Conservation (phyloP, 106 monocot genomes). For the Allium cepa region DNA sequence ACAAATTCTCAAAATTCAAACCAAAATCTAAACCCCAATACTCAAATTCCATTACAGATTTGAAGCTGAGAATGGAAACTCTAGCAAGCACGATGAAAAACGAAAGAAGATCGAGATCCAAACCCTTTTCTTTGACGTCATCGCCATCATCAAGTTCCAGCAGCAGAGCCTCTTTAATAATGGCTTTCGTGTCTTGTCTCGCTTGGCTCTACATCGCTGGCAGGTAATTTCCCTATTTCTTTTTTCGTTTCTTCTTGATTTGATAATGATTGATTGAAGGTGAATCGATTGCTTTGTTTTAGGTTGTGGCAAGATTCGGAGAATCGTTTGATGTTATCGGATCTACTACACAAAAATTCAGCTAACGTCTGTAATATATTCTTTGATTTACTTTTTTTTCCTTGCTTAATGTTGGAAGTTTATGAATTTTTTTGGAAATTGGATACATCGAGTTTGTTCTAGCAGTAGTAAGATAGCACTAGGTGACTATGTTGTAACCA, state of each 20-base stretch:
- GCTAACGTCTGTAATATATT: constrained; percentile 31
- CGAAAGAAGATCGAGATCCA: constrained; percentile 49
- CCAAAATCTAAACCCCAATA: too few relatives aligned
- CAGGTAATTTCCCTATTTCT: constrained; percentile 13
- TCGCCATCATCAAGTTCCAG: constrained; percentile 17
- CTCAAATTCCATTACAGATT: too few relatives aligned
- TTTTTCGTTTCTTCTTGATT: neutral
- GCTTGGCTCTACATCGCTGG: constrained; percentile 96
- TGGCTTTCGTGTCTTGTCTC: constrained; percentile 86
- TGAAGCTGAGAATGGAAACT: constrained; percentile 15
- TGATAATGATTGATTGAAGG: neutral
- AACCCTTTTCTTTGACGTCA: constrained; percentile 9
- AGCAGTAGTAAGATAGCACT: too few relatives aligned
- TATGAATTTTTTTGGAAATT: too few relatives aligned
- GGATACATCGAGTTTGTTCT: too few relatives aligned
- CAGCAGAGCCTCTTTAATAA: constrained; percentile 44
- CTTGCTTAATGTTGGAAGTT: neutral
- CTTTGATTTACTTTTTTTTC: neutral
- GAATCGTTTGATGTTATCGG: constrained; percentile 64
- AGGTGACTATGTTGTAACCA: too few relatives aligned
- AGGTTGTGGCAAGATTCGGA: constrained; percentile 97
- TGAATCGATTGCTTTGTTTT: neutral
- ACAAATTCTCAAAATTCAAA: neutral
- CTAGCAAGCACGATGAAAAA: constrained; percentile 55
- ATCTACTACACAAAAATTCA: constrained; percentile 53